Percentiles rank a stretch among this genome's conserved stretches.
Conservation (phyloP, 2,329 filamentous ascomycete genomes). For the Xylariaceae sp. region DNA sequence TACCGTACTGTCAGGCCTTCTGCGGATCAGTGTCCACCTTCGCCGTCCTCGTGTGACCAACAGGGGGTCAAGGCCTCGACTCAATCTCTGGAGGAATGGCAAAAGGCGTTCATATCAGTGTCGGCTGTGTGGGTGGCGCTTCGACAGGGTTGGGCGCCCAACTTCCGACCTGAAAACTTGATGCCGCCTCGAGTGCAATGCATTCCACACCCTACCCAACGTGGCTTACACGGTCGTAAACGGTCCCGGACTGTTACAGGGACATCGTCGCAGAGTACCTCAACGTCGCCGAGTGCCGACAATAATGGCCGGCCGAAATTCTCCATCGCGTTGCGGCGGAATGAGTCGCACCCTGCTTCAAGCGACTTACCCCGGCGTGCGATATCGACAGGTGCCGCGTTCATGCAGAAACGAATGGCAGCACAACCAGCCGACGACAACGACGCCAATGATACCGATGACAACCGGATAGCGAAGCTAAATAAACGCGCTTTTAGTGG, state of each 20-base stretch:
- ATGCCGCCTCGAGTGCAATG: slow-evolving; percentile 15
- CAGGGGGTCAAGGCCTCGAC: slow-evolving; percentile 29
- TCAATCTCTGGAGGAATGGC: slow-evolving; percentile 37
- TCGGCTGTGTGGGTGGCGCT: slow-evolving; percentile 49
- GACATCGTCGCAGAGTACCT: slow-evolving; percentile 10
- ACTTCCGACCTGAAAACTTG: slow-evolving; percentile 30
- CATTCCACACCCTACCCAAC: slow-evolving; percentile 5
- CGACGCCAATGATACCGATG: slow-evolving; percentile 6
- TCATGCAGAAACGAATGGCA: slow-evolving; percentile 37
- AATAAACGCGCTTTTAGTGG: slow-evolving; percentile 26
- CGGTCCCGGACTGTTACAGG: slow-evolving; percentile 20
- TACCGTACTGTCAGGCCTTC: slow-evolving; percentile 55
- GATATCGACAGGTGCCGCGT: slow-evolving; percentile 43
- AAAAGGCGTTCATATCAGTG: slow-evolving; percentile 45
- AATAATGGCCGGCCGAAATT: slow-evolving; percentile 14
- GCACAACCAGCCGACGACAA: slow-evolving; percentile 14
- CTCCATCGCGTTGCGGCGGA: slow-evolving; percentile 10
- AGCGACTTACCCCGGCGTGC: slow-evolving; percentile 34
- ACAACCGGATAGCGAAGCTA: slow-evolving; percentile 11
- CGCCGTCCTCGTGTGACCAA: slow-evolving; percentile 13
- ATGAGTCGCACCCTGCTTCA: slow-evolving; percentile 14
- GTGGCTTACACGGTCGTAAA: slow-evolving; percentile 11
- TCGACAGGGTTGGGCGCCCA: slow-evolving; percentile 38
- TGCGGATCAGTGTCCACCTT: slow-evolving; percentile 42
- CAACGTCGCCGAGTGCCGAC: slow-evolving; percentile 9